These are phyloP conservation scores for Colletotrichum cordylinicola DNA, from an alignment of 2,329 filamentous ascomycete genomes.

Conservation along the genomic window DNA sequence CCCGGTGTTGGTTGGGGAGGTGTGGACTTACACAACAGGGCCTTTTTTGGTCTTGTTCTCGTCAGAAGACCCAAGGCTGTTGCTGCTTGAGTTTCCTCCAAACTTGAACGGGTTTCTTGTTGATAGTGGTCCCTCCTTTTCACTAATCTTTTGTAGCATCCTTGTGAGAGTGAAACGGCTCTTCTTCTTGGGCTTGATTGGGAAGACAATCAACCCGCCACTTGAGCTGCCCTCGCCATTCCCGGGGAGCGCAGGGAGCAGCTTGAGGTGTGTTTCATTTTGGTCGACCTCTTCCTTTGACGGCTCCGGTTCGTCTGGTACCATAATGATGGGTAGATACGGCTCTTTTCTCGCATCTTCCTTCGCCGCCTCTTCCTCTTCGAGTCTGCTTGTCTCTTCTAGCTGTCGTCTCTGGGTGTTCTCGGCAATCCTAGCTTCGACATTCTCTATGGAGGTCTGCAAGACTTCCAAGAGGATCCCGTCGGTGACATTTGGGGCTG, in stretches of 20 bases:
- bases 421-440: conserved; percentile 43
- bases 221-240: conserved; percentile 2
- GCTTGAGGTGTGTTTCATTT: not conserved
- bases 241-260: not conserved
- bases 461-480: conserved; percentile 48
- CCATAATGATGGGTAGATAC: conserved; percentile 39
- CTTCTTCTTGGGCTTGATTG: conserved; percentile 28
- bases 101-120: conserved; percentile 23
- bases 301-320: not conserved
- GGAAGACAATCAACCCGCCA: conserved; percentile 4
- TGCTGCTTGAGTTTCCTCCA: conserved; percentile 15
- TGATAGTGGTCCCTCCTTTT: not conserved
- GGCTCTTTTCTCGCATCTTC: conserved; percentile 37
- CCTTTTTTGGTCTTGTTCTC: not conserved
- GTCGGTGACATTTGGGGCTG: conserved; percentile 41
- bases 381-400: conserved; percentile 29
- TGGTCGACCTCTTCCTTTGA: not conserved
- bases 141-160: conserved; percentile 5
- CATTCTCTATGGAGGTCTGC: conserved; percentile 48
- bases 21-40: not conserved
- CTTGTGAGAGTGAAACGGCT: conserved; percentile 34
- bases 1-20: too few relatives aligned
- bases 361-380: conserved; percentile 11
- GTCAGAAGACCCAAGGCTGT: not conserved
- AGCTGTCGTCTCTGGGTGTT: conserved; percentile 33